phyloP scores from a whole-genome alignment of 352 stramenopile genomes.

The Globisporangium lucens region DNA sequence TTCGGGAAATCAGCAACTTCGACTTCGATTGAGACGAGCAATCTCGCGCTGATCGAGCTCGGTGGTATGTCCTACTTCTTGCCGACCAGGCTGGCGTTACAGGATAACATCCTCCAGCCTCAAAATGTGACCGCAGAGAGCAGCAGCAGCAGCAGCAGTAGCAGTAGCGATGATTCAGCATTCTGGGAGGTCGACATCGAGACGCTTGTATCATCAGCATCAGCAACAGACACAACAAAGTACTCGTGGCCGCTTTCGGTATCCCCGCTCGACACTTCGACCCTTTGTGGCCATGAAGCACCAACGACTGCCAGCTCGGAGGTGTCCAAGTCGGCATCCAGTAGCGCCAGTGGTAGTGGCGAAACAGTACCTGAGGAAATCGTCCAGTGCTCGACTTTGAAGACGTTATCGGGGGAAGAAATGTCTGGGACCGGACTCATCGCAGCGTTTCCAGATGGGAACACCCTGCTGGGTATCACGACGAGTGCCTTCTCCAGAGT shows the following conservation, averaged over 20 bases:
- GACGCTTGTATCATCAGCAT: neutral
- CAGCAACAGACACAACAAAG: neutral
- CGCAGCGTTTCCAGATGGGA: neutral
- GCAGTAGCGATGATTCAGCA: neutral
- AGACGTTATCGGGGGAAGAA: neutral
- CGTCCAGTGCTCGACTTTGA: slow-evolving; percentile 4
- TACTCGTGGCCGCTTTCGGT: slow-evolving; percentile 10
- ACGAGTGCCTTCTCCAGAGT: neutral
- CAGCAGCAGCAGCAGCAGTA: neutral
- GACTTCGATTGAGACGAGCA: neutral
- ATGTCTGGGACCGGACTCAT: slow-evolving; percentile 4
- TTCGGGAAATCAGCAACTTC: neutral
- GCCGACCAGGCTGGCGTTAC: neutral
- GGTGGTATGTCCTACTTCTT: slow-evolving; percentile 11
- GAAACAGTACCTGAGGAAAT: neutral
- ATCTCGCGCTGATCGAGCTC: slow-evolving; percentile 14
- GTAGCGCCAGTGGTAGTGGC: neutral
- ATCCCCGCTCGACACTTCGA: neutral
- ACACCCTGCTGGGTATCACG: slow-evolving; percentile 6
- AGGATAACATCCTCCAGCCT: slow-evolving; percentile 5
- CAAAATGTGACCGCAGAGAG: neutral
- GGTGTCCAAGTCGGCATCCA: neutral
- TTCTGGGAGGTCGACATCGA: neutral
- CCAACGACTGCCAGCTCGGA: neutral
- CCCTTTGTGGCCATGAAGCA: neutral